Conservation (phyloP, 176 grass and related monocot species). For the Raddia distichophylla region DNA sequence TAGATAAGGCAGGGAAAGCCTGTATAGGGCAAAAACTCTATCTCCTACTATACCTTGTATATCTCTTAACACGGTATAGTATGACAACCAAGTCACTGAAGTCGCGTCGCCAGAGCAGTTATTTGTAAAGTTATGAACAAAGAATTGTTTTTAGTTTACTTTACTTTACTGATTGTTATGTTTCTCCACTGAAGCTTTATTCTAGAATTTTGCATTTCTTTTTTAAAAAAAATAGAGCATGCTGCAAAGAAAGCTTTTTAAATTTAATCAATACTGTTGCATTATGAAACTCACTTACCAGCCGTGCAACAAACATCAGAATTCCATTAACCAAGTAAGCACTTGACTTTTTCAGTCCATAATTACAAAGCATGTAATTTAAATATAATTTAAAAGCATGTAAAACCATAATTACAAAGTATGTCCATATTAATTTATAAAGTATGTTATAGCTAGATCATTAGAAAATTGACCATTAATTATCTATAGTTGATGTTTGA, state of each 20-base stretch:
- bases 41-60: too few relatives aligned
- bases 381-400: too few relatives aligned
- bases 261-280: constrained; percentile 3
- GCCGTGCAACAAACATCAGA: constrained; percentile 82
- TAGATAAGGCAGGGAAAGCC: too few relatives aligned
- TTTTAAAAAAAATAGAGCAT: constrained; percentile 6
- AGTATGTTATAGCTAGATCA: too few relatives aligned
- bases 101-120: background rate
- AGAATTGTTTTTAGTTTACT: background rate
- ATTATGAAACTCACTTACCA: constrained; percentile 58
- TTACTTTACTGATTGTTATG: constrained; percentile 1
- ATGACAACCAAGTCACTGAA: background rate
- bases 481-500: too few relatives aligned
- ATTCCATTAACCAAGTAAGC: constrained; percentile 91
- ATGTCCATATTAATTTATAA: too few relatives aligned
- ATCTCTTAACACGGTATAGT: background rate
- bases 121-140: background rate
- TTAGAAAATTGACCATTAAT: too few relatives aligned
- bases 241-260: constrained; percentile 3
- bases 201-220: background rate
- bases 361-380: too few relatives aligned
- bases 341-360: constrained; percentile 77
- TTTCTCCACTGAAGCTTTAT: constrained; percentile 5
- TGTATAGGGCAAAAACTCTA: too few relatives aligned
- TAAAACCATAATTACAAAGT: too few relatives aligned